Base-by-base conservation (phyloP, 129 eudicot genomes). In the Oenanthe sinensis region DNA sequence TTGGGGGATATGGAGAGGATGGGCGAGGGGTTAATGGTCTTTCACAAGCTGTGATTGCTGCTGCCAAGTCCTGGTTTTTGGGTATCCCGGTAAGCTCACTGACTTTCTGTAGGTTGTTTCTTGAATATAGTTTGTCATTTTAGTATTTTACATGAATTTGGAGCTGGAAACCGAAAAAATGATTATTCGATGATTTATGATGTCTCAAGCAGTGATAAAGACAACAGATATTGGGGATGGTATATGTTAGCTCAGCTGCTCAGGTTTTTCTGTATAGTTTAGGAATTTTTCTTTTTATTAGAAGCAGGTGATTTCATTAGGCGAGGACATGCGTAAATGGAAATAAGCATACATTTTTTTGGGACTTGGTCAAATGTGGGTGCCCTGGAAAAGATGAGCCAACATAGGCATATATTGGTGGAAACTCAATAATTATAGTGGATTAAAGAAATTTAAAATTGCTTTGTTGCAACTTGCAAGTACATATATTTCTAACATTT, bases 1-100 rank as follows among this genome's bases (percentile, higher is more conserved):
- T 95, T 28, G 99, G 99, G 48, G 99, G 96, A 36, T 95, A 83
- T 71, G 87, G 90, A 14, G 90, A 91, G 60, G 96, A 95, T 78
- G 97, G 97, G 19, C 84, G 92, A 26, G 96, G 98, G 17, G 81
- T 85, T 87, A 95, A 91, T 70, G 97, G 98, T 73, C 80, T 72
- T 80, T 73, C 77, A 79, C 92, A 85, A 76, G 96, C 97, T 79
- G 77, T 91, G 65, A 78, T 78, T 42, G 96, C 97, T 80, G 90
- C 94, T 75, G 84, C 88, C 26, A 95, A 95, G 58, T 95, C 97
- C 14, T 95, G 98, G 98, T 85, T 90, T 67, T 47, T 91, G 82
- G 98, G 98, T 20, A 82, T 95, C 50, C 96, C 97, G 28, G 98
- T 95, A 82, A 84, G 91, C 81, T 36, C 42, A 60, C 46, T 15